These are phyloP conservation scores for Lactarius indigo DNA, from an alignment of 768 basidiomycete genomes.

Conservation along the genomic window DNA sequence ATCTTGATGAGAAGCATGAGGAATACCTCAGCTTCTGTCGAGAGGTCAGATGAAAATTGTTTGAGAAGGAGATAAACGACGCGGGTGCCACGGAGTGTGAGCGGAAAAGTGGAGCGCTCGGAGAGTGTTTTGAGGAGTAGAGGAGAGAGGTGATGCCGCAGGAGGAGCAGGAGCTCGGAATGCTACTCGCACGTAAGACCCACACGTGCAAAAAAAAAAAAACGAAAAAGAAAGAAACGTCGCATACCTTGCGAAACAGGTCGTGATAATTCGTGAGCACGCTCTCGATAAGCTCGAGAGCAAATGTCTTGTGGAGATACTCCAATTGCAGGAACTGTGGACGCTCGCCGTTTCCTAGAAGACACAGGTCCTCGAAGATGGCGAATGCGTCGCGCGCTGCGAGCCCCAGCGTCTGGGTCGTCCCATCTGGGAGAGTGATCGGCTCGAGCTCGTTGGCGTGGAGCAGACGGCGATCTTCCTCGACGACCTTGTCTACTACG, in stretches of 20 bases:
- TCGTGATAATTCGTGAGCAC: conserved; percentile 87
- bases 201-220: neutral
- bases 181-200: conserved; percentile 46
- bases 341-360: conserved; percentile 73
- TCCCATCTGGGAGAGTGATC: conserved; percentile 65
- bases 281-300: conserved; percentile 95
- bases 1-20: conserved; percentile 16
- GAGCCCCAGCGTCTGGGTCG: conserved; percentile 57
- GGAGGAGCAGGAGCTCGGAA: conserved; percentile 76
- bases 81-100: conserved; percentile 86
- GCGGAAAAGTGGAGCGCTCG: conserved; percentile 77
- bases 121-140: conserved; percentile 75
- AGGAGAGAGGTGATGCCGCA: conserved; percentile 82
- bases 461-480: conserved; percentile 56
- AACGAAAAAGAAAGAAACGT: neutral
- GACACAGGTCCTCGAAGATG: conserved; percentile 89
- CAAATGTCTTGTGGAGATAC: conserved; percentile 86
- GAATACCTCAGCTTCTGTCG: conserved; percentile 65
- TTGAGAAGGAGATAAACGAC: conserved; percentile 72
- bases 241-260: conserved; percentile 73
- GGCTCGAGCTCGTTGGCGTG: conserved; percentile 36
- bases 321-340: conserved; percentile 69
- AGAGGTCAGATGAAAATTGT: conserved; percentile 48
- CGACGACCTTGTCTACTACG: conserved; percentile 89
- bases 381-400: conserved; percentile 82